Evolutionary conservation across 768 basidiomycete genomes (phyloP).

Genomic region (Leucosporidium scottii): DNA sequence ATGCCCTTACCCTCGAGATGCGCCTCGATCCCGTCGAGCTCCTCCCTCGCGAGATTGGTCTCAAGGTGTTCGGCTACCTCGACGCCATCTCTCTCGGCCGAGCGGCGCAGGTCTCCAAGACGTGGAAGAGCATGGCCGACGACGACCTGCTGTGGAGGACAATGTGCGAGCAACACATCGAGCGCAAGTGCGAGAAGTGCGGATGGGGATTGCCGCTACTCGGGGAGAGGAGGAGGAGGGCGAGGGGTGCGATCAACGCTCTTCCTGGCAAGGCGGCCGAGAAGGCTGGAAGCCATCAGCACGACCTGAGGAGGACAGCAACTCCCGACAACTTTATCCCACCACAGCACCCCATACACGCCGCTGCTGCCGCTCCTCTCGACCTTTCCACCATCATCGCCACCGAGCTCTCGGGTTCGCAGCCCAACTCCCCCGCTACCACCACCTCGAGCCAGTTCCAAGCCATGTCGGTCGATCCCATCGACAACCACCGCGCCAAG

Average conservation of each 20-base stretch:
- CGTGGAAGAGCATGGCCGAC: conserved; percentile 84
- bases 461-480: conserved; percentile 8
- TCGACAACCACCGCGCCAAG: conserved; percentile 30
- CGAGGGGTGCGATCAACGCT: conserved; percentile 23
- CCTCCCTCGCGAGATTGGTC: conserved; percentile 84
- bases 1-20: conserved; percentile 83
- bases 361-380: background rate
- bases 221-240: conserved; percentile 56
- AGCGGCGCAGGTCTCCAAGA: conserved; percentile 74
- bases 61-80: conserved; percentile 78
- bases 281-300: conserved; percentile 11
- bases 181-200: conserved; percentile 90
- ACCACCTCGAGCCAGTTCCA: background rate
- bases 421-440: background rate
- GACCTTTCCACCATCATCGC: background rate
- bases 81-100: conserved; percentile 76
- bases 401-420: background rate
- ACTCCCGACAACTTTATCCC: background rate
- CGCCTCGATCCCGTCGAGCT: conserved; percentile 89
- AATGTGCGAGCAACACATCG: conserved; percentile 98
- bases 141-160: conserved; percentile 91
- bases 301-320: conserved; percentile 10
- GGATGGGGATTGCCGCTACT: conserved; percentile 94
- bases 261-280: conserved; percentile 8
- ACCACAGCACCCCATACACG: conserved; percentile 1